Evolutionary conservation across 1,139 yeast genomes (phyloP), one percentile per base, ranked within the genome.

Genomic region (Magnusiomyces ingens): DNA sequence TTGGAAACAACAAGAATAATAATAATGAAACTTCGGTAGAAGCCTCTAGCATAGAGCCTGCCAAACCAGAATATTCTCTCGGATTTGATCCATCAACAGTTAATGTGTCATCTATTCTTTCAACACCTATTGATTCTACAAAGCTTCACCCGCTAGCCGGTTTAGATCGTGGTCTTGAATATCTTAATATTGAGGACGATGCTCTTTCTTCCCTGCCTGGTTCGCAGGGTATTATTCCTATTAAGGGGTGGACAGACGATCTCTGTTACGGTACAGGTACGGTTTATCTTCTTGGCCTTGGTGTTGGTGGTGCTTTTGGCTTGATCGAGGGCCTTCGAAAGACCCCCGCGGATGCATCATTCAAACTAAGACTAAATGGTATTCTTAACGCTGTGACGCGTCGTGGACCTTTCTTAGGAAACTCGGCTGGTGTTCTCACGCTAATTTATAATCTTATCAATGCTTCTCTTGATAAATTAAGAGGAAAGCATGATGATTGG

Each of bases 231-330:
- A 71, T 93, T 57, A 80, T 93, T 62, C 97, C 99, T 41, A 86
- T 95, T 41, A 85, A 97, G 73, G 95, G 94, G 64, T 93, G 97
- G 96, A 80, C 91, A 15, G 99, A 93, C 69, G 98, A 93, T 71
- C 78, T 93, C 60, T 90, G 97, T 78, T 93, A 94, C 72, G 99
- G 99, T 63, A 87, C 99, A 12, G 99, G 99, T 70, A 84, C 96
- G 12, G 91, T 90, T 50, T 93, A 93, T 69, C 77, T 93, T 63
- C 64, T 85, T 47, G 95, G 93, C 52, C 71, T 86, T 56, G 91
- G 93, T 47, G 59, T 80, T 52, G 99, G 99, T 70, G 99, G 99
- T 57, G 74, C 84, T 15, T 85, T 83, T 66, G 99, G 99, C 57
- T 73, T 90, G 57, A 80, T 81, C 59, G 97, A 91, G 71, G 98